Conservation (phyloP, 2,329 filamentous ascomycete genomes). For the Talaromyces islandicus region DNA sequence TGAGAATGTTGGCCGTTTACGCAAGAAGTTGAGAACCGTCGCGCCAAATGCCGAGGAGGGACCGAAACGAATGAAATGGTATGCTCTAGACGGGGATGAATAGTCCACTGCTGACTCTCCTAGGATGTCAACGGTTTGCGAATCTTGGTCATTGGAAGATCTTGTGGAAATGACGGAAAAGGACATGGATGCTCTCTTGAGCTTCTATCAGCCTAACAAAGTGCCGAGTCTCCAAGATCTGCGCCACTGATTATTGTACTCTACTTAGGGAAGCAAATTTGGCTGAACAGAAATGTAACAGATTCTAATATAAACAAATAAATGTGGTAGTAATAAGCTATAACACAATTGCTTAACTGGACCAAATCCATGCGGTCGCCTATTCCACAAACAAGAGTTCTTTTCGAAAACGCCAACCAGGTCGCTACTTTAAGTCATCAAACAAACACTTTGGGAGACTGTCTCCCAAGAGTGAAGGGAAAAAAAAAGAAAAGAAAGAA, state of each 20-base stretch:
- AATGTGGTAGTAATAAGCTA: background rate
- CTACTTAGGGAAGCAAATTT: background rate
- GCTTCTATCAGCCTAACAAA: conserved; percentile 55
- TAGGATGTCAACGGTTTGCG: conserved; percentile 90
- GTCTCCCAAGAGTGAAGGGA: conserved; percentile 7
- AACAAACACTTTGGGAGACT: background rate
- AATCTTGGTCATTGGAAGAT: conserved; percentile 77
- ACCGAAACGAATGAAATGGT: conserved; percentile 87
- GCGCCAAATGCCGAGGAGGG: conserved; percentile 69
- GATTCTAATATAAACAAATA: background rate
- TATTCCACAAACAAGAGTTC: background rate
- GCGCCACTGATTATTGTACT: conserved; percentile 12
- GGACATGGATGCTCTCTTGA: conserved; percentile 77
- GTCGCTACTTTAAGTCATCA: background rate
- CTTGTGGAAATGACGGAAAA: conserved; percentile 74
- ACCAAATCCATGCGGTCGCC: background rate
- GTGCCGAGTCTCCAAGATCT: conserved; percentile 34
- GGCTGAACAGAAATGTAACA: background rate
- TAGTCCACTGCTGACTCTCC: conserved; percentile 21
- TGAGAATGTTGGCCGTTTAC: conserved; percentile 71
- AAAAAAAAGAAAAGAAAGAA: conserved; percentile 10
- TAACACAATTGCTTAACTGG: background rate
- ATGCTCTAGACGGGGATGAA: conserved; percentile 10
- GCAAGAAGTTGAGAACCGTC: conserved; percentile 70
- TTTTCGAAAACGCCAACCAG: background rate